Evolutionary conservation across 768 basidiomycete genomes (phyloP), one percentile per base, ranked within the genome.

Genomic region (Sporobolomyces phaffii): DNA sequence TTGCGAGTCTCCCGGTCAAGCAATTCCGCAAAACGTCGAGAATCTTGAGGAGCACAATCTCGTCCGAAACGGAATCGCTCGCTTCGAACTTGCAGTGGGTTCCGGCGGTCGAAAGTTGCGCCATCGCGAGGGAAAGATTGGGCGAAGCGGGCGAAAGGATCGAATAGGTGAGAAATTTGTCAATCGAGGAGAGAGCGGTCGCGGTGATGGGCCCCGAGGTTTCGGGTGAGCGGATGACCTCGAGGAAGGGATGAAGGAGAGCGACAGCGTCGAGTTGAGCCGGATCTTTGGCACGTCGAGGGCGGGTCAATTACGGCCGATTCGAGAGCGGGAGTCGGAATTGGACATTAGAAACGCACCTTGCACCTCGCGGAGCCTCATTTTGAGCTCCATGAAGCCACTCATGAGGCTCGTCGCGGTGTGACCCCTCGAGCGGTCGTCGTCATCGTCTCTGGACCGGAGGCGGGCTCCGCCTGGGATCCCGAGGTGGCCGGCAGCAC

Each of bases 51-150:
- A 98, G 81, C 13, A 97, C 93, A 11, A 96, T 89, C 77, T 99
- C 96, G 78, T 99, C 96, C 8, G 91, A 89, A n/a, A 92, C 91
- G 2, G 90, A 90, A 76, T 97, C 92, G 74, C 90, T 94, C 6
- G 90, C 90, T 78, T 98, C 94, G 75, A 99, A 99, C 79, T 94
- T 92, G 82, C 94, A 97, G 75, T 91, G 90, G 8, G 94, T 91
- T 17, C 93, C 84, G 0, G 94, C 86, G 65, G 84, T 87, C 77
- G 92, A 93, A 64, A 96, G 82, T 68, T 91, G 89, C 22, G 85
- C 81, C 57, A 98, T 82, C 8, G 88, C 87, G 49, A 50, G 76
- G 69, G 86, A 83, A 67, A 93, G 78, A 41, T 81, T 79, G 54
- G 81, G 68, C 47, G 87, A 83, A 43, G 79, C 76, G 18, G 83